phyloP scores from a whole-genome alignment of 2,329 filamentous ascomycete species.

The Colletotrichum sidae region DNA sequence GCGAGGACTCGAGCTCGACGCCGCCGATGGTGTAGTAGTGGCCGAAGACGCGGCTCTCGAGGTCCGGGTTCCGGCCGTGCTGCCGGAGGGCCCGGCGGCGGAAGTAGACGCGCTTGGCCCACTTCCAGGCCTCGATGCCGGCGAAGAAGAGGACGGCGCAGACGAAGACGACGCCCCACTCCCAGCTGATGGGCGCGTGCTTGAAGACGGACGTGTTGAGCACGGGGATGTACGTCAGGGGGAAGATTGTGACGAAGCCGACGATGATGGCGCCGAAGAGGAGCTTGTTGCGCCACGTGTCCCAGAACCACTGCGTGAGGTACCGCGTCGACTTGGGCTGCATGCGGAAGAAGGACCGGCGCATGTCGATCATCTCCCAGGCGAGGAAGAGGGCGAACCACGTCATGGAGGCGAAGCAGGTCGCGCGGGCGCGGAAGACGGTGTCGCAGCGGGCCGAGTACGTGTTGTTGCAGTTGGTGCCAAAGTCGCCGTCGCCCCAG shows the following conservation, averaged over 20 bases:
- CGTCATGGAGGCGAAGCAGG: conserved; percentile 77
- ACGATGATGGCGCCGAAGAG: conserved; percentile 70
- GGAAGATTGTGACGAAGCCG: conserved; percentile 60
- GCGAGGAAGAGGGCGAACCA: conserved; percentile 81
- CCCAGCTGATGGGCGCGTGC: conserved; percentile 69
- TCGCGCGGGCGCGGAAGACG: conserved; percentile 77
- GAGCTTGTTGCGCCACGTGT: conserved; percentile 78
- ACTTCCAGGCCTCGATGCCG: conserved; percentile 70
- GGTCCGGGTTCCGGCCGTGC: conserved; percentile 39
- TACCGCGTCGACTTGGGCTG: conserved; percentile 70
- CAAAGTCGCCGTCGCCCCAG: conserved; percentile 65
- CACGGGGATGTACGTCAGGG: conserved; percentile 67
- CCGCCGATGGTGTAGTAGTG: conserved; percentile 43
- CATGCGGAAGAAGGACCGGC: conserved; percentile 79
- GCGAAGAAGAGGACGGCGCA: conserved; percentile 66
- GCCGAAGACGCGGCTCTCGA: conserved; percentile 49
- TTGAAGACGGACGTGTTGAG: conserved; percentile 69
- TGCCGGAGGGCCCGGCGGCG: conserved; percentile 44
- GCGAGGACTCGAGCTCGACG: conserved; percentile 34
- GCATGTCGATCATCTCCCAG: conserved; percentile 80
- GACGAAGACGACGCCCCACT: conserved; percentile 70
- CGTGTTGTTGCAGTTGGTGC: conserved; percentile 67
- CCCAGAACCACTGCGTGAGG: conserved; percentile 73
- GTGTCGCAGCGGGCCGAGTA: conserved; percentile 66
- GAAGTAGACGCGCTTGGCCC: conserved; percentile 61